A percentile compares a stretch with the other conserved stretches of the same genome.
Evolutionary conservation across 1,284 basidiomycete genomes (phyloP).

Genomic region (Cryptococcus sp.): DNA sequence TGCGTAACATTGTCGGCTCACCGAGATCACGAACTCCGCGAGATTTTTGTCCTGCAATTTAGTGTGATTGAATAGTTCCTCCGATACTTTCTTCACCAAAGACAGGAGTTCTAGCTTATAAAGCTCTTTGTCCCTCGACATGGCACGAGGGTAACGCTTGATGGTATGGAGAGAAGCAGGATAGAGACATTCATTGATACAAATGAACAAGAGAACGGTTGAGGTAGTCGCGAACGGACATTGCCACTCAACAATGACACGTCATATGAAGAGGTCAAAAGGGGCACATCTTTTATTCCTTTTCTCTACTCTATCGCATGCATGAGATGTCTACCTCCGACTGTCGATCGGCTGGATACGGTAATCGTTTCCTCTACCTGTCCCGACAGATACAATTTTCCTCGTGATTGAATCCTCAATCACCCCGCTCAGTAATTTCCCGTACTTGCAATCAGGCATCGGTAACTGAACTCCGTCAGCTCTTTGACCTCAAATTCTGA

Average conservation of each 20-base stretch:
- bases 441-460: constrained; percentile 13
- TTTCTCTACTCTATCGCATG: too few species aligned
- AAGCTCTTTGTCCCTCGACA: constrained; percentile 69
- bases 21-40: constrained; percentile 87
- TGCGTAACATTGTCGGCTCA: constrained; percentile 17
- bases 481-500: neutral
- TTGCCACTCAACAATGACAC: too few species aligned
- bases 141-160: constrained; percentile 1
- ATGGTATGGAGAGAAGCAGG: neutral
- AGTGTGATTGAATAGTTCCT: constrained; percentile 81
- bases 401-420: neutral
- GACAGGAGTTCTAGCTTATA: constrained; percentile 88
- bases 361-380: neutral
- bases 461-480: constrained; percentile 19
- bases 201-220: neutral
- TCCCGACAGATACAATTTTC: neutral
- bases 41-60: constrained; percentile 79
- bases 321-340: too few species aligned
- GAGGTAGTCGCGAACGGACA: neutral
- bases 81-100: constrained; percentile 78
- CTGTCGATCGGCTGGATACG: neutral
- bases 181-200: neutral
- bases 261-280: too few species aligned
- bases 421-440: neutral
- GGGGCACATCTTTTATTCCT: too few species aligned